Percentiles rank a stretch among this genome's conserved stretches.
Conservation (phyloP, 2,329 filamentous ascomycete genomes). For the Zalaria sp. region DNA sequence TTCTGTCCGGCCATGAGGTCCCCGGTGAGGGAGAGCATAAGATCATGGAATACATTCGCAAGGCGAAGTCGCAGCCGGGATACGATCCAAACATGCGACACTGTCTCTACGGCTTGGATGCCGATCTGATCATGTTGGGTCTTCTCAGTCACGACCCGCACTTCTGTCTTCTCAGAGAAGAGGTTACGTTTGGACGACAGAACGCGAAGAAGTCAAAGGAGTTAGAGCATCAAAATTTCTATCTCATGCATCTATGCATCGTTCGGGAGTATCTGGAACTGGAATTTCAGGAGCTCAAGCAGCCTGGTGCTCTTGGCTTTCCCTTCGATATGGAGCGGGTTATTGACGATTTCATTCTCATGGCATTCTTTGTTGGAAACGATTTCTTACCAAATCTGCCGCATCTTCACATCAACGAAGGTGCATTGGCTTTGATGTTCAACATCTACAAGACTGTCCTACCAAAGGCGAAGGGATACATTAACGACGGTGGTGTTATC, state of each 20-base stretch:
- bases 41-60: slow-evolving; percentile 99
- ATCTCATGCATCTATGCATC: slow-evolving; percentile 90
- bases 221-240: slow-evolving; percentile 97
- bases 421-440: slow-evolving; percentile 93
- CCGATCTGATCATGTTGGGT: slow-evolving; percentile 96
- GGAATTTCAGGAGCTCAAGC: slow-evolving; percentile 86
- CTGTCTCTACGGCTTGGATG: slow-evolving; percentile 93
- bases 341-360: slow-evolving; percentile 98
- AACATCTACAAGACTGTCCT: slow-evolving; percentile 85
- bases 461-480: slow-evolving; percentile 79
- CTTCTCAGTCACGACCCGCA: slow-evolving; percentile 95
- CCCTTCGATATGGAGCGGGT: slow-evolving; percentile 87
- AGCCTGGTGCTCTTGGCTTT: slow-evolving; percentile 57
- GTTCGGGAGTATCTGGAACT: slow-evolving; percentile 93
- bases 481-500: slow-evolving; percentile 89
- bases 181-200: slow-evolving; percentile 89
- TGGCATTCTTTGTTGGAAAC: slow-evolving; percentile 99
- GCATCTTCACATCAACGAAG: slow-evolving; percentile 95
- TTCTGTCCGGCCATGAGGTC: slow-evolving; percentile 93
- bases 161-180: slow-evolving; percentile 91
- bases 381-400: slow-evolving; percentile 97
- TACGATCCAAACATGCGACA: slow-evolving; percentile 92
- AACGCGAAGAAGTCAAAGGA: slow-evolving; percentile 86
- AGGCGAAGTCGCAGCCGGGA: slow-evolving; percentile 84
- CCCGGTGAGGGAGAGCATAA: slow-evolving; percentile 98